Evolutionary conservation across 2,329 filamentous ascomycete species (phyloP).

Genomic region (Sclerotinia minor): DNA sequence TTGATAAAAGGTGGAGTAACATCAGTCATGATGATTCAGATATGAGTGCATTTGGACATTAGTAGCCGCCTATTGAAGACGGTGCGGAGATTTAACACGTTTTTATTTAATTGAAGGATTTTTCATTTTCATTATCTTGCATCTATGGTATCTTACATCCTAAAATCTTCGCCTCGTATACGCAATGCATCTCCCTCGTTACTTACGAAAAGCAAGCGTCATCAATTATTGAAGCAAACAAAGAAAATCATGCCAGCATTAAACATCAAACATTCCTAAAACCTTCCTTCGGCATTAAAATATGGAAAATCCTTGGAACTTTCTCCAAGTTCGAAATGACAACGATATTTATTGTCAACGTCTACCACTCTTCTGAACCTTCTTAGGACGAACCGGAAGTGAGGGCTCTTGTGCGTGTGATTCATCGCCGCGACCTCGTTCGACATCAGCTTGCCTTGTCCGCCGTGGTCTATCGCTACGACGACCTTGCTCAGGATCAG

Average conservation of each 20-base stretch:
- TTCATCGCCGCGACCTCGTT: conserved; percentile 29
- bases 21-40: conserved; percentile 22
- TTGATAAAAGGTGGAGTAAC: conserved; percentile 21
- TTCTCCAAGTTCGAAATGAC: neutral
- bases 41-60: neutral
- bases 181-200: conserved; percentile 5
- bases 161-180: neutral
- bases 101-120: conserved; percentile 1
- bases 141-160: conserved; percentile 15
- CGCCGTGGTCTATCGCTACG: conserved; percentile 35
- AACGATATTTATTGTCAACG: neutral
- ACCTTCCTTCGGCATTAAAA: neutral
- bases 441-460: conserved; percentile 39
- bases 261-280: neutral
- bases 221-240: conserved; percentile 19
- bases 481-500: conserved; percentile 37
- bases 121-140: conserved; percentile 12
- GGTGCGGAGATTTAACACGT: neutral
- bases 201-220: conserved; percentile 13
- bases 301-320: neutral
- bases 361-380: conserved; percentile 21
- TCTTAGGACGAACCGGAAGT: conserved; percentile 15
- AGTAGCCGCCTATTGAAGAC: neutral
- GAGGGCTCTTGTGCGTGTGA: conserved; percentile 6
- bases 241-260: conserved; percentile 20